phyloP scores from a whole-genome alignment of 208 protist genomes.

The Kentomonas sorsogonicus region DNA sequence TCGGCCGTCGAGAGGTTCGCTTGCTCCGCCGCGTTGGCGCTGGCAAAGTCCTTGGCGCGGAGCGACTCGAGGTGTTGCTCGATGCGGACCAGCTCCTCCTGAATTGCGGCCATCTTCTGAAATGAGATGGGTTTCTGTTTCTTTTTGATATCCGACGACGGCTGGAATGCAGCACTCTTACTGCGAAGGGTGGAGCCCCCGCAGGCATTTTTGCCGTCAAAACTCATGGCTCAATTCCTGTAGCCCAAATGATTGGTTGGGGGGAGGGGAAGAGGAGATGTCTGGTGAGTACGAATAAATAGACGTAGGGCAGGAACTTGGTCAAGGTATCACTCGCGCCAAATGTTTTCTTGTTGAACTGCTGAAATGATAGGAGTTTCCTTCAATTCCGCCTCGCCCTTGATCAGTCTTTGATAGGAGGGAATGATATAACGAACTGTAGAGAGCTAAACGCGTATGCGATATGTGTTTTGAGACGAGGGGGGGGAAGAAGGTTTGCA shows the following conservation, averaged over 20 bases:
- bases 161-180: background rate
- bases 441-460: too few relatives aligned
- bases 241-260: background rate
- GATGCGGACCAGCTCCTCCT: slow-evolving; percentile 68
- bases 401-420: too few relatives aligned
- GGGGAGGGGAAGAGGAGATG: background rate
- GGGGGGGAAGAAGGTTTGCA: too few relatives aligned
- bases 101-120: slow-evolving; percentile 65
- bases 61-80: slow-evolving; percentile 48
- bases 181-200: background rate
- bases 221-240: background rate
- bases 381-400: background rate
- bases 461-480: too few relatives aligned
- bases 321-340: background rate
- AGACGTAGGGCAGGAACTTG: background rate
- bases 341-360: background rate
- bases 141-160: slow-evolving; percentile 3
- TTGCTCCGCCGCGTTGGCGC: slow-evolving; percentile 10
- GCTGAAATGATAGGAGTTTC: background rate
- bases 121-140: slow-evolving; percentile 51
- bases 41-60: slow-evolving; percentile 12
- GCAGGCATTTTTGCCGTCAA: slow-evolving; percentile 1
- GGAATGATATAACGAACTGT: too few relatives aligned
- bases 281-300: background rate
- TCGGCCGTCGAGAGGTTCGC: slow-evolving; percentile 24